A percentile compares a stretch with the other conserved stretches of the same genome.
Evolutionary conservation across 495 filamentous ascomycete species (phyloP).

Genomic region (Penicillium cinerascens): DNA sequence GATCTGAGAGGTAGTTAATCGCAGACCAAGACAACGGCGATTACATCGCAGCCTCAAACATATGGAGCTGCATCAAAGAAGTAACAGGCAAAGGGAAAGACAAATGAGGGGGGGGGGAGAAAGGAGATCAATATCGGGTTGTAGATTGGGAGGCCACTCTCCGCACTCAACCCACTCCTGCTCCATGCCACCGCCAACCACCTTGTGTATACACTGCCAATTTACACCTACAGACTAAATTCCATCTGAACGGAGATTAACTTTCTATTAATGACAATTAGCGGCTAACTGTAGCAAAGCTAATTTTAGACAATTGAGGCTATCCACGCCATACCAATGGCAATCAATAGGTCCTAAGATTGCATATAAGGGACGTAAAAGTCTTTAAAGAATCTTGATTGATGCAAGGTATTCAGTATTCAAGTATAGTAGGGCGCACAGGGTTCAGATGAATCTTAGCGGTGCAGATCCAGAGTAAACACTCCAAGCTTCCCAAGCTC

Average conservation of each 20-base stretch:
- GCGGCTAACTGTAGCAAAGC: not conserved
- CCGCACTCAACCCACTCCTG: not conserved
- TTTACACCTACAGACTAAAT: not conserved
- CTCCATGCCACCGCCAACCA: not conserved
- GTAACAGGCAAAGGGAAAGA: not conserved
- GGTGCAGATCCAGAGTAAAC: slow-evolving; percentile 2
- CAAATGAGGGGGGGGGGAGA: slow-evolving; percentile 21
- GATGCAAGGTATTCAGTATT: not conserved
- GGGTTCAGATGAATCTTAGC: not conserved
- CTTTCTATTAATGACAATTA: not conserved
- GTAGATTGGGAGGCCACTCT: not conserved
- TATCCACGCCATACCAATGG: not conserved
- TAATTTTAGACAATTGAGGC: not conserved
- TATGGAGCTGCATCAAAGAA: not conserved
- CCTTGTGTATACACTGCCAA: not conserved
- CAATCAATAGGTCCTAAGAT: not conserved
- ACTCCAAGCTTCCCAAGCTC: slow-evolving; percentile 6
- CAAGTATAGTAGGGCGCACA: not conserved
- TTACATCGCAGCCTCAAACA: slow-evolving; percentile 34
- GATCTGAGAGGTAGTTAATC: slow-evolving; percentile 17
- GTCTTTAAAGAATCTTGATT: not conserved
- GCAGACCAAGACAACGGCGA: slow-evolving; percentile 5
- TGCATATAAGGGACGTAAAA: not conserved
- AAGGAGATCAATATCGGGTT: slow-evolving; percentile 19
- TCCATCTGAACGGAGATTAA: not conserved